Evolutionary conservation across 2,329 filamentous ascomycete genomes (phyloP).

Genomic region (Alternaria sp.): DNA sequence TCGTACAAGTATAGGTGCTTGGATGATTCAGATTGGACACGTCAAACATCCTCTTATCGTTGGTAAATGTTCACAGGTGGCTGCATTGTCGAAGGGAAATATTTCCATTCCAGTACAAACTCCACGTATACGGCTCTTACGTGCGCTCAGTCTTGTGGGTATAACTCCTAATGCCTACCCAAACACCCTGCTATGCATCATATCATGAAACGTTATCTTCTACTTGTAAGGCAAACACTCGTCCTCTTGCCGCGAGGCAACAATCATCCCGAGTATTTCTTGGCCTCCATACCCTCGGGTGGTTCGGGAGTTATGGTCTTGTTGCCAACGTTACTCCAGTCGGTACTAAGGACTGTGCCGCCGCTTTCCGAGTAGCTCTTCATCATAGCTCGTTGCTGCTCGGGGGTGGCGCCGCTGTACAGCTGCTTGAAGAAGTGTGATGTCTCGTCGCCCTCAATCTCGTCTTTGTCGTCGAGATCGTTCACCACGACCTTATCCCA

Average conservation of each 20-base stretch:
- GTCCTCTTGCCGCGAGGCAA: background rate
- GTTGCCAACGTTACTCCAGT: conserved; percentile 81
- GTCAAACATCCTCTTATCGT: background rate
- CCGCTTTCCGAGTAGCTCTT: conserved; percentile 96
- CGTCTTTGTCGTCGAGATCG: conserved; percentile 61
- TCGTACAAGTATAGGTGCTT: background rate
- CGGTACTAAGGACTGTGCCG: conserved; percentile 88
- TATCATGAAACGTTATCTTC: background rate
- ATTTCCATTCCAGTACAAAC: background rate
- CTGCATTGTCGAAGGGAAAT: background rate
- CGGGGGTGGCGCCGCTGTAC: conserved; percentile 76
- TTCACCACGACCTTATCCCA: conserved; percentile 80
- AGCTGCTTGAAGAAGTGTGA: conserved; percentile 90
- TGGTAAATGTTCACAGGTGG: background rate
- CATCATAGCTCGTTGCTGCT: conserved; percentile 92
- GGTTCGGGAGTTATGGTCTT: conserved; percentile 74
- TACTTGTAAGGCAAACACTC: background rate
- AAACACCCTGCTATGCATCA: conserved; percentile 13
- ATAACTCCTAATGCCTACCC: background rate
- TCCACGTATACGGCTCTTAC: background rate
- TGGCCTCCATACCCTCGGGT: conserved; percentile 78
- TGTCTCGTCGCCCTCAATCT: conserved; percentile 66
- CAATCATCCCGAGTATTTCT: conserved; percentile 59
- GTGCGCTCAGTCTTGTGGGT: background rate
- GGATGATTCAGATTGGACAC: background rate